Evolutionary conservation across 331 rosid species (phyloP).

Genomic region (Arachis monticola): DNA sequence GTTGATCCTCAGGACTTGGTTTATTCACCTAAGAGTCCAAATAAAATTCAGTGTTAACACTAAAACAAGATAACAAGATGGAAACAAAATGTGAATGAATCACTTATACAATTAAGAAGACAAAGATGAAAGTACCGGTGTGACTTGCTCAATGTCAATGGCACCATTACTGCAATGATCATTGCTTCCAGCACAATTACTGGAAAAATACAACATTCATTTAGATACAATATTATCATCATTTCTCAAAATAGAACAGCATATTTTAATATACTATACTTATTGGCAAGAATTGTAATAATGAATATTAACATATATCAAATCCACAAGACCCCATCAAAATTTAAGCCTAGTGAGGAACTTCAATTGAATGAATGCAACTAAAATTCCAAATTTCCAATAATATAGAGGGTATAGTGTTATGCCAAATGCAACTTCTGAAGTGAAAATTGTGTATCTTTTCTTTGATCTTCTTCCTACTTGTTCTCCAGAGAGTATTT

Average conservation of each 20-base stretch:
- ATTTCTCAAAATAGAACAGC: not conserved
- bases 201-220: conserved; percentile 43
- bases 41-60: conserved; percentile 5
- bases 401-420: not conserved
- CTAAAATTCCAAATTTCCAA: conserved; percentile 2
- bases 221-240: conserved; percentile 22
- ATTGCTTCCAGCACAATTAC: conserved; percentile 40
- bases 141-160: conserved; percentile 11
- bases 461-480: conserved; percentile 16
- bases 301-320: no score
- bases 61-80: not conserved
- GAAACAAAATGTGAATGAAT: not conserved
- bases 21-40: conserved; percentile 43
- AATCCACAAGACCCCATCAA: not conserved
- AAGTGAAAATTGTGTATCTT: not conserved
- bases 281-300: no score
- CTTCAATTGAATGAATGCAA: not conserved
- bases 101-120: not conserved
- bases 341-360: not conserved
- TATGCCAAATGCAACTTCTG: not conserved
- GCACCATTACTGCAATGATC: conserved; percentile 6
- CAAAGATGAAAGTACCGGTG: conserved; percentile 47
- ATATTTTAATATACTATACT: no score
- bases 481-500: not conserved
- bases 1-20: conserved; percentile 34